Evolutionary conservation across 2,329 filamentous ascomycete genomes (phyloP).

Genomic region (Fusarium proliferatum): DNA sequence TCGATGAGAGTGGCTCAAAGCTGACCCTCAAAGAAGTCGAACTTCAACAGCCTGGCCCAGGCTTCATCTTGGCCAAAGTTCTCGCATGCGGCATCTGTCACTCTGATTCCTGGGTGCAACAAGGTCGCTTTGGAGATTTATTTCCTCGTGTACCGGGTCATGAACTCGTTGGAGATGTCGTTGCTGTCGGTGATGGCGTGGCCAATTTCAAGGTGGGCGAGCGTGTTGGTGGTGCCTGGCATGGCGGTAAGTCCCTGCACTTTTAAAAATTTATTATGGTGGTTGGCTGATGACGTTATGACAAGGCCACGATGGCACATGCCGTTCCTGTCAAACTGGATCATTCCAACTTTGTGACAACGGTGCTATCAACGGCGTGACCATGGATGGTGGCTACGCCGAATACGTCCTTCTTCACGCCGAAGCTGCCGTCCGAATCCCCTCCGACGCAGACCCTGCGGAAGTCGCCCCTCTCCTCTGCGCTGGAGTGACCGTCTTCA

Average conservation of each 20-base stretch:
- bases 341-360: constrained; percentile 76
- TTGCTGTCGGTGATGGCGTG: constrained; percentile 67
- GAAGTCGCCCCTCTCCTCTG: constrained; percentile 70
- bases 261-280: too few species aligned
- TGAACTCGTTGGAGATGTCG: constrained; percentile 75
- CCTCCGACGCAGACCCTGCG: constrained; percentile 60
- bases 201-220: constrained; percentile 71
- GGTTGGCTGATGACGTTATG: too few species aligned
- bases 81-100: constrained; percentile 78
- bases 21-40: constrained; percentile 68
- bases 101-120: constrained; percentile 63
- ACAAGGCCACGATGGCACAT: constrained; percentile 67
- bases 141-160: constrained; percentile 76
- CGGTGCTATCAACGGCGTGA: constrained; percentile 71
- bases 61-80: constrained; percentile 76
- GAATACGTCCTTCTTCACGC: constrained; percentile 70
- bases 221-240: constrained; percentile 65
- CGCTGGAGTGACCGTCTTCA: constrained; percentile 74
- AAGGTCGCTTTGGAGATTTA: constrained; percentile 62
- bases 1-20: constrained; percentile 62
- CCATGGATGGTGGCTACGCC: constrained; percentile 73
- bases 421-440: constrained; percentile 69
- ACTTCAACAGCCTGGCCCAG: constrained; percentile 64
- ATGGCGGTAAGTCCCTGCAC: constrained; percentile 34
- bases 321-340: constrained; percentile 70